A percentile compares a stretch with the other conserved stretches of the same genome.
These are phyloP conservation scores for Aspergillus aculeatus DNA, from an alignment of 2,329 filamentous ascomycete genomes.

Conservation along the genomic window DNA sequence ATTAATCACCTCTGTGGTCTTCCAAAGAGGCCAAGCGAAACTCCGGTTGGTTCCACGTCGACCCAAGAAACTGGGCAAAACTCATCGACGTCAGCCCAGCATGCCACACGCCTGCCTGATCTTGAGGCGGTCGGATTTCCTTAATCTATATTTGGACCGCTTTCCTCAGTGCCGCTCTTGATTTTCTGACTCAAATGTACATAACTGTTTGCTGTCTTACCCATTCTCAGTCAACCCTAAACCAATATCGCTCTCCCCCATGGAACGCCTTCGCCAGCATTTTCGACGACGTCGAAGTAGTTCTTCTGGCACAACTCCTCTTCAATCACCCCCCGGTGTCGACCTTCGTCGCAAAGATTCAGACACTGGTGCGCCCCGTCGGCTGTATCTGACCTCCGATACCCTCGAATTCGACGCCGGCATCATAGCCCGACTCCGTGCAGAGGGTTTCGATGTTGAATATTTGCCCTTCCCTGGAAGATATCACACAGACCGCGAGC, in stretches of 20 bases:
- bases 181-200: neutral
- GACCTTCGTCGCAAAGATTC: slow-evolving; percentile 12
- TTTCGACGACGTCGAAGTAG: slow-evolving; percentile 19
- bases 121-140: neutral
- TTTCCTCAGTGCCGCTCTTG: neutral
- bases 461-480: slow-evolving; percentile 50
- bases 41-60: slow-evolving; percentile 9
- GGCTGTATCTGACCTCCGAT: slow-evolving; percentile 33
- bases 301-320: slow-evolving; percentile 1
- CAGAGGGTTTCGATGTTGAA: slow-evolving; percentile 58
- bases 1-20: neutral
- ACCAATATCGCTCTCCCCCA: neutral
- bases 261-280: slow-evolving; percentile 19
- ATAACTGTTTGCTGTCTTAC: neutral
- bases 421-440: slow-evolving; percentile 52
- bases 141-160: neutral
- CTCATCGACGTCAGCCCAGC: slow-evolving; percentile 24
- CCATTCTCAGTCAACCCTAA: neutral
- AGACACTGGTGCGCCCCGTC: slow-evolving; percentile 14
- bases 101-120: neutral
- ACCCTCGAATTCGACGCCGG: slow-evolving; percentile 51
- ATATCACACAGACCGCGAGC: slow-evolving; percentile 34
- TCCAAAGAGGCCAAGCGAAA: neutral
- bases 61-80: slow-evolving; percentile 11
- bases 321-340: slow-evolving; percentile 6